Conservation (phyloP, 108 stramenopile genomes). For the Skeletonema potamos region DNA sequence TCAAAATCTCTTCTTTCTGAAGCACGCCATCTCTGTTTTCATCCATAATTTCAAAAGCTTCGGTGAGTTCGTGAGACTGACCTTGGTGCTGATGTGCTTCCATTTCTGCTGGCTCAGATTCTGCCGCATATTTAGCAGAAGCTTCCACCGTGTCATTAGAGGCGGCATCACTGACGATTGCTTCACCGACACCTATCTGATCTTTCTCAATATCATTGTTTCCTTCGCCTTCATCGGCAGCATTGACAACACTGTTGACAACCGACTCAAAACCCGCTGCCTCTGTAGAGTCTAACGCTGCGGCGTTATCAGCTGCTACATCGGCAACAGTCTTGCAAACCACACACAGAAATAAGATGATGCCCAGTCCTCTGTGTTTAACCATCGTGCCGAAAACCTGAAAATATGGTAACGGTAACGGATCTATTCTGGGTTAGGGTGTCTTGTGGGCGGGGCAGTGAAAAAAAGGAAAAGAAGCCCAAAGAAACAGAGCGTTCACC, state of each 20-base stretch:
- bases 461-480: too few species aligned
- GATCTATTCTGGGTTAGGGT: too few species aligned
- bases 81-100: background rate
- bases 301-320: background rate
- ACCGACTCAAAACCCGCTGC: background rate
- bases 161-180: background rate
- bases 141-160: background rate
- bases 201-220: background rate
- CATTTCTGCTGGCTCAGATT: background rate
- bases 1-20: background rate
- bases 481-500: too few species aligned
- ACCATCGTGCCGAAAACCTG: background rate
- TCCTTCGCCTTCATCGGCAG: background rate
- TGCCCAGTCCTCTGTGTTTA: background rate
- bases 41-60: background rate
- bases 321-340: background rate
- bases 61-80: background rate
- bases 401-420: too few species aligned
- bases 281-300: background rate
- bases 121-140: background rate
- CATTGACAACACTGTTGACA: background rate
- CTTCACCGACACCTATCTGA: background rate
- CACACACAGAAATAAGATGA: background rate
- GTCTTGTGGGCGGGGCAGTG: too few species aligned
- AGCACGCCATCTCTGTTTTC: background rate